Evolutionary conservation across 1,284 basidiomycete species (phyloP).

Genomic region (Marasmius tenuissimus): DNA sequence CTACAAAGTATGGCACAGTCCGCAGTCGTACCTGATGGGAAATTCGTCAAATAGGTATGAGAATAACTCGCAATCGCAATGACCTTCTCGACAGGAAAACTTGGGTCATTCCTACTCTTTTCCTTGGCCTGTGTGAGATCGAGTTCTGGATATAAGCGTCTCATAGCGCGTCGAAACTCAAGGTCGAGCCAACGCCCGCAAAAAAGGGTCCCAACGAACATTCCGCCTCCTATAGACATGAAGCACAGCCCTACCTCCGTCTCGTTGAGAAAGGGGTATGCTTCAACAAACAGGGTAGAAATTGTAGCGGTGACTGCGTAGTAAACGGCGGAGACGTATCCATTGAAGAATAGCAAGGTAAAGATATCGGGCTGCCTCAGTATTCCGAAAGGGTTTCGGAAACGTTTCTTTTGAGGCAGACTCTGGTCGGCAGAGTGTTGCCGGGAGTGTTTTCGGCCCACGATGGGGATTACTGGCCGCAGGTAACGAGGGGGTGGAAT

Average conservation of each 20-base stretch:
- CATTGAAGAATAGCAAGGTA: constrained; percentile 63
- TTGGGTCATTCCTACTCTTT: constrained; percentile 25
- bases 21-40: constrained; percentile 42
- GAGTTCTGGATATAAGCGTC: constrained; percentile 27
- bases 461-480: constrained; percentile 57
- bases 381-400: constrained; percentile 60
- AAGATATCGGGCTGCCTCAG: constrained; percentile 60
- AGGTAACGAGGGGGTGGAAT: constrained; percentile 42
- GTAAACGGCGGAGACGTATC: constrained; percentile 57
- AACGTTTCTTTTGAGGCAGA: constrained; percentile 20
- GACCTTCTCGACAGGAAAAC: constrained; percentile 56
- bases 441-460: constrained; percentile 37
- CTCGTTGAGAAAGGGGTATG: constrained; percentile 62
- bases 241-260: constrained; percentile 72
- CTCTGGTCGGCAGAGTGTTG: not conserved
- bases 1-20: constrained; percentile 40
- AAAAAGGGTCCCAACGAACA: constrained; percentile 40
- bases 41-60: not conserved
- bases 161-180: constrained; percentile 43
- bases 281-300: constrained; percentile 57
- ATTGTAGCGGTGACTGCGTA: constrained; percentile 68
- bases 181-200: constrained; percentile 57
- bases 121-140: constrained; percentile 9
- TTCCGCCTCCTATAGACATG: constrained; percentile 53
- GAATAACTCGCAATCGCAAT: not conserved